Conservation (phyloP, 129 eudicot species). For the Arctium lappa region DNA sequence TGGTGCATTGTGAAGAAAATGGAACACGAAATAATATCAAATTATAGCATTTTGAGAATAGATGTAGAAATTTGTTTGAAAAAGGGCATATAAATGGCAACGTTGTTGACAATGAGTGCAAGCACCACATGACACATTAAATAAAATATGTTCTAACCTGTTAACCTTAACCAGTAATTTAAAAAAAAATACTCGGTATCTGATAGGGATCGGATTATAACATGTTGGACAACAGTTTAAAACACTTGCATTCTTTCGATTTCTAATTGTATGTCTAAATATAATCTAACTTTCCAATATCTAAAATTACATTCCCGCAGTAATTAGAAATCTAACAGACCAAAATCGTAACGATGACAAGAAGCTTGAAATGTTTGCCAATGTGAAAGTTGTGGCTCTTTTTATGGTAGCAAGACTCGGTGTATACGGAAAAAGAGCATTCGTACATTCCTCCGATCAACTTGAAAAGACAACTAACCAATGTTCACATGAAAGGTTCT, state of each 20-base stretch:
- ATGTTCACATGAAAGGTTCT: constrained; percentile 61
- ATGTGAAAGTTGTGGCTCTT: neutral
- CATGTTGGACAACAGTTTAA: too few species aligned
- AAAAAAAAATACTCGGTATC: too few species aligned
- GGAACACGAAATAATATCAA: too few species aligned
- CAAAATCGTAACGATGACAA: neutral
- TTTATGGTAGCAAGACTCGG: constrained; percentile 19
- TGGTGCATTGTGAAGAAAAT: too few species aligned
- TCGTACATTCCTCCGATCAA: neutral
- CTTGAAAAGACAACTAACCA: neutral
- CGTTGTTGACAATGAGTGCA: too few species aligned
- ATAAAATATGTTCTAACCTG: too few species aligned
- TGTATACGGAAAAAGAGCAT: neutral
- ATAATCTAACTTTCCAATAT: neutral
- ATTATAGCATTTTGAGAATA: too few species aligned
- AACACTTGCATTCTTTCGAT: neutral
- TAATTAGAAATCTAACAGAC: neutral
- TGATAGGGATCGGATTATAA: too few species aligned
- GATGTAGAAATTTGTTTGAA: too few species aligned
- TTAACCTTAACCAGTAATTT: too few species aligned
- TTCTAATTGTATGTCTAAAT: neutral
- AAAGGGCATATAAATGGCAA: too few species aligned
- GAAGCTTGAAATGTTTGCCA: constrained; percentile 11
- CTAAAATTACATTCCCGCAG: neutral
- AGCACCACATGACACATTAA: too few species aligned